These are phyloP conservation scores for Candida ulmi DNA, from an alignment of 805 yeast genomes.

Conservation along the genomic window DNA sequence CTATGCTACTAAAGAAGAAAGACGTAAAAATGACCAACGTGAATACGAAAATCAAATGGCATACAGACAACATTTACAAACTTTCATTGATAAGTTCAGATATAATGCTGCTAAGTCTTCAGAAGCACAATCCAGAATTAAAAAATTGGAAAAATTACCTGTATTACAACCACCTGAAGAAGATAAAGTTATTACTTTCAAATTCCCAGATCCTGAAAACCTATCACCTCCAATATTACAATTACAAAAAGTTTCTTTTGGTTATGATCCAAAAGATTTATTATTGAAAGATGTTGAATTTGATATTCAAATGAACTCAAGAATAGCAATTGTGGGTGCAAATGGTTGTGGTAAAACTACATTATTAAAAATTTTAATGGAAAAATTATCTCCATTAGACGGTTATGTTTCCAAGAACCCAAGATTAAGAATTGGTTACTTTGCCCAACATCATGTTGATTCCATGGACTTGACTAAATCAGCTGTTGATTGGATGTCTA, in stretches of 20 bases:
- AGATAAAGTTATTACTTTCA: constrained; percentile 77
- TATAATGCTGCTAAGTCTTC: constrained; percentile 97
- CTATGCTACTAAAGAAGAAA: constrained; percentile 90
- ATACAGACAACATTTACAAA: constrained; percentile 86
- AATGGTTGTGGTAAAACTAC: constrained; percentile 99
- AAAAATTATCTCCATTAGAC: constrained; percentile 61
- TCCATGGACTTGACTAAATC: constrained; percentile 83
- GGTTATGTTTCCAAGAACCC: constrained; percentile 81
- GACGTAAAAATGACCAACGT: constrained; percentile 85
- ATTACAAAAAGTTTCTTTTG: constrained; percentile 80
- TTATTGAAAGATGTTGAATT: constrained; percentile 74
- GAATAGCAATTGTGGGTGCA: constrained; percentile 97
- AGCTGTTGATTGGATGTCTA: constrained; percentile 94
- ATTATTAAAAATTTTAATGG: constrained; percentile 79
- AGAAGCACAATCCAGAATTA: constrained; percentile 97
- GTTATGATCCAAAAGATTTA: constrained; percentile 63
- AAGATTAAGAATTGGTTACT: constrained; percentile 88
- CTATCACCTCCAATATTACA: constrained; percentile 92
- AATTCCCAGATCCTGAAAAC: constrained; percentile 92
- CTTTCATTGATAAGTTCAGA: constrained; percentile 91
- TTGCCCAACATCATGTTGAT: constrained; percentile 98
- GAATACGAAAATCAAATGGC: constrained; percentile 99
- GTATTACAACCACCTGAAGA: constrained; percentile 91
- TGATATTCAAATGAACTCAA: constrained; percentile 87
- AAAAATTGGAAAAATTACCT: constrained; percentile 93